Evolutionary conservation across 139 green algal species (phyloP).

Genomic region (Monoraphidium neglectum): DNA sequence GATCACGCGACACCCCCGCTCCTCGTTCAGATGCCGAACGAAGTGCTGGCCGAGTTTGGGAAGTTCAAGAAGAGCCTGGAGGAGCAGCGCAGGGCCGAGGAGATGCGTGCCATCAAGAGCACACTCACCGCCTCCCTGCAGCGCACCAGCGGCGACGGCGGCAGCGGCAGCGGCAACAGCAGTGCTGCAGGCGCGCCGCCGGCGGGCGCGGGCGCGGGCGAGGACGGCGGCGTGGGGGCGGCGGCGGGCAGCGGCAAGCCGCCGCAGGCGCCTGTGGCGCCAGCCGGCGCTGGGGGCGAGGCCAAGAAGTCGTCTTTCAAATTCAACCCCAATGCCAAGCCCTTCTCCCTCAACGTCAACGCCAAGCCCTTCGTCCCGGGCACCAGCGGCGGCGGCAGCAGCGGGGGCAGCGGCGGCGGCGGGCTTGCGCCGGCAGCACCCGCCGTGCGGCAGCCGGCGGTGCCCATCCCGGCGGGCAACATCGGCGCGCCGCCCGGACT

Average conservation of each 20-base stretch:
- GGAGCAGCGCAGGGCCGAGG: conserved; percentile 10
- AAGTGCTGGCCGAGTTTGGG: conserved; percentile 16
- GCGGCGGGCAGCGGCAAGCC: neutral
- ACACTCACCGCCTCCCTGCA: conserved; percentile 16
- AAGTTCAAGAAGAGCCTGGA: conserved; percentile 26
- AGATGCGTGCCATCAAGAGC: conserved; percentile 1
- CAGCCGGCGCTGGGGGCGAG: neutral
- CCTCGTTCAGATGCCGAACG: conserved; percentile 7
- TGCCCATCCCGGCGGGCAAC: too few species aligned
- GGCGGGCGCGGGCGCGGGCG: neutral
- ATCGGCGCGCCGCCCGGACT: too few species aligned
- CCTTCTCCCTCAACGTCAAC: conserved; percentile 62
- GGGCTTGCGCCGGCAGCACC: too few species aligned
- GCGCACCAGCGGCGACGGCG: neutral
- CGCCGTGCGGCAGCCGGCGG: too few species aligned
- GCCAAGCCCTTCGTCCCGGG: conserved; percentile 60
- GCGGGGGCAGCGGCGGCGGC: neutral
- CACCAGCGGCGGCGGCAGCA: conserved; percentile 4
- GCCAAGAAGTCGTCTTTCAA: conserved; percentile 28
- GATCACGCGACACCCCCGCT: too few species aligned
- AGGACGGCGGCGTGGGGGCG: neutral
- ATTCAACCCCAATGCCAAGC: conserved; percentile 64
- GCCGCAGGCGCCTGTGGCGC: neutral
- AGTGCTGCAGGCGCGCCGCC: conserved; percentile 13
- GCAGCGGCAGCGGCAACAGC: conserved; percentile 15